Evolutionary conservation across 257 asterid genomes (phyloP), one percentile per base, ranked within the genome.

Genomic region (Jacaranda copaia): DNA sequence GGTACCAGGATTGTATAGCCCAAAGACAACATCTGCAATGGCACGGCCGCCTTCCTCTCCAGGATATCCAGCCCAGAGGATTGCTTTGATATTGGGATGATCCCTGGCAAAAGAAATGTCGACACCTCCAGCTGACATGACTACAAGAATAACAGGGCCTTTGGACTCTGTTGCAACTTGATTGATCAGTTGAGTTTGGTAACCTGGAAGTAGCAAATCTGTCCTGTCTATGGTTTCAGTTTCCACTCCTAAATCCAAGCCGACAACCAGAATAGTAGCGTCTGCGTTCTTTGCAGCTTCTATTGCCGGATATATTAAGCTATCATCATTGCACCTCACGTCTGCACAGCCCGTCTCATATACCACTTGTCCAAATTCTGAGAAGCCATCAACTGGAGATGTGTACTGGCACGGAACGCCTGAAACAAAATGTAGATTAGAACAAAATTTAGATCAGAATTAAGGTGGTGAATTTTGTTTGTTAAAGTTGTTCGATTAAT

Each of bases 11-110:
- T 85, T 87, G 67, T 83, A 52, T 14, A 59, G 55, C 1, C 93
- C 93, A 35, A 85, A 87, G 51, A 87, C 46, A 16, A 89, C 83
- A 39, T 87, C 86, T 0, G 89, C 89, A 43, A 88, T 77, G 36
- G 86, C 89, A 3, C 12, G 68, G 1, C 91, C 93, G 4, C 93
- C 91, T 56, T 71, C 84, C 36, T 86, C 76, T 1, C 93, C 93
- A 1, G 91, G 87, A 57, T 81, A 88, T 40, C 93, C 89, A 15
- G 83, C 89, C 94, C 94, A 89, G 6, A 87, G 15, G 15, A 89
- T 87, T 0, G 84, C 53, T 0, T 14, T 18, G 51, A 89, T 48
- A 0, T 80, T 81, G 0, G 75, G 63, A 63, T 80, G 49, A 5
- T 65, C 39, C 18, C 77, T 81, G 4, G 92, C 88, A 46, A 83